Conservation (phyloP, 2,329 filamentous ascomycete species). For the Leptographium lundbergii region DNA sequence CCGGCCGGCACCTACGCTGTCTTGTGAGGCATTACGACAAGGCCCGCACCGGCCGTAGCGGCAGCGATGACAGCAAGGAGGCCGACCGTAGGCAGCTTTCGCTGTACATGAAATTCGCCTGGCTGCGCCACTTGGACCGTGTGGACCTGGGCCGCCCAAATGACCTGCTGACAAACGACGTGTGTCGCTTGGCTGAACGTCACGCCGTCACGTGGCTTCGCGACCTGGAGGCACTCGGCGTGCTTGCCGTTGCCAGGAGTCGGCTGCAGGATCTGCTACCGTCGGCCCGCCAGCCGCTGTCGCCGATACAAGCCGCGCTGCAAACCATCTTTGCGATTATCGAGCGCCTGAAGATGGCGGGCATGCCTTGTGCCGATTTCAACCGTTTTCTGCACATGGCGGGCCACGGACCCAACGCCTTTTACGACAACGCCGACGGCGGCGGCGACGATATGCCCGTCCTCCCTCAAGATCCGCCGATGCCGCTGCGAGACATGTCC, state of each 20-base stretch:
- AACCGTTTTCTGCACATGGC: background rate
- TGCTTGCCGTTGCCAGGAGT: background rate
- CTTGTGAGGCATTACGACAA: background rate
- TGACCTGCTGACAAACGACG: background rate
- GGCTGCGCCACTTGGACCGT: background rate
- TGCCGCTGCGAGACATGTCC: background rate
- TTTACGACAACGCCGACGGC: background rate
- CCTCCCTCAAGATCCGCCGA: background rate
- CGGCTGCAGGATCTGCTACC: background rate
- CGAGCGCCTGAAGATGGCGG: background rate
- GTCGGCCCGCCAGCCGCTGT: background rate
- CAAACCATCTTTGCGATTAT: background rate
- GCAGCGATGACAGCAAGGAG: too few relatives aligned
- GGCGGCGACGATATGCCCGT: background rate
- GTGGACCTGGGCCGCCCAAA: background rate
- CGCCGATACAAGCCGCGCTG: background rate
- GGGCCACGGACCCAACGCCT: background rate
- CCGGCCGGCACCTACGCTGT: background rate
- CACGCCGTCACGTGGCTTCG: background rate
- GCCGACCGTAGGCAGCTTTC: background rate
- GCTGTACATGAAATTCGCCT: background rate
- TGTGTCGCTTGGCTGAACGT: background rate
- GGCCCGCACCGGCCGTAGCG: background rate
- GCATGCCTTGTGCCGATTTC: background rate
- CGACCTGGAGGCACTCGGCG: background rate